phyloP scores from a whole-genome alignment of 805 yeast species.

The Ascoidea tarda region DNA sequence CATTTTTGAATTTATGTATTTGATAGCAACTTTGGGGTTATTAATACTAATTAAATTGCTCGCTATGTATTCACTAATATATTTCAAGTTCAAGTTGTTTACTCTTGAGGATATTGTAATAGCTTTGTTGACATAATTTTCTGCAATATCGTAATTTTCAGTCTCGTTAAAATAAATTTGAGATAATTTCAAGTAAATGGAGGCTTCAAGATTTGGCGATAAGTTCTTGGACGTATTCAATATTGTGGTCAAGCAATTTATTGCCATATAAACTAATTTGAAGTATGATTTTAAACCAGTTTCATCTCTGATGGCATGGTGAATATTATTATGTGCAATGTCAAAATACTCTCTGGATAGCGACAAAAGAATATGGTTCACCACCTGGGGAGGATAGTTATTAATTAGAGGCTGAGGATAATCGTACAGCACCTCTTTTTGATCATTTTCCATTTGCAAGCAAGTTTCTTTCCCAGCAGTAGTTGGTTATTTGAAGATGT shows the following conservation, averaged over 20 bases:
- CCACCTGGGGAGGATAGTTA: too few relatives aligned
- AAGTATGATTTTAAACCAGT: slow-evolving; percentile 1
- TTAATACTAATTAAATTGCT: slow-evolving; percentile 3
- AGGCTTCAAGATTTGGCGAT: slow-evolving; percentile 5
- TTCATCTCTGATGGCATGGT: neutral
- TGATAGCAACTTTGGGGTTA: slow-evolving; percentile 3
- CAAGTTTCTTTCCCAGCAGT: too few relatives aligned
- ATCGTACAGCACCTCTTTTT: too few relatives aligned
- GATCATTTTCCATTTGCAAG: too few relatives aligned
- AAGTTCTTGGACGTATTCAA: slow-evolving; percentile 3
- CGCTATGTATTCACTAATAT: slow-evolving; percentile 7
- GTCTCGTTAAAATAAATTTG: slow-evolving; percentile 8
- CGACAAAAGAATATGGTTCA: too few relatives aligned
- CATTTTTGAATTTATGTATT: slow-evolving; percentile 6
- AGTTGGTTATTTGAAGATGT: too few relatives aligned
- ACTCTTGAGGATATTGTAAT: slow-evolving; percentile 5
- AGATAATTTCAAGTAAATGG: slow-evolving; percentile 5
- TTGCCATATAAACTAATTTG: slow-evolving; percentile 5
- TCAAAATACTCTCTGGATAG: too few relatives aligned
- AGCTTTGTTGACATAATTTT: slow-evolving; percentile 7
- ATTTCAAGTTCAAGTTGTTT: slow-evolving; percentile 3
- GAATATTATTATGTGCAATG: neutral
- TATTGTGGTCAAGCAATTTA: slow-evolving; percentile 4
- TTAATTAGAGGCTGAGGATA: too few relatives aligned
- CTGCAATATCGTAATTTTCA: slow-evolving; percentile 1